phyloP scores from a whole-genome alignment of 2,329 filamentous ascomycete genomes.

The Pseudonectria buxi region DNA sequence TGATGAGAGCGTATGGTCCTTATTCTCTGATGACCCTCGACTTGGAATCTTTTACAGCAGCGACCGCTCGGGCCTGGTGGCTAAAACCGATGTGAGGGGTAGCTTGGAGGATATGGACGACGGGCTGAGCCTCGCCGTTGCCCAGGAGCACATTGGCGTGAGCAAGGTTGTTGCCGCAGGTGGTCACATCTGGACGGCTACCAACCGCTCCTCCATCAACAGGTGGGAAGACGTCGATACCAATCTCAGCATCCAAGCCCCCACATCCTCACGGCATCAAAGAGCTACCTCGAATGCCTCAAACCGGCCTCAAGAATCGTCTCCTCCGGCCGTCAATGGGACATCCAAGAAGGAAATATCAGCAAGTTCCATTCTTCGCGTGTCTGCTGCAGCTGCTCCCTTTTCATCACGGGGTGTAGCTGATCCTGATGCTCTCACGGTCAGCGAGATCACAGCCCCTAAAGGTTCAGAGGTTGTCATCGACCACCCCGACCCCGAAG shows the following conservation, averaged over 20 bases:
- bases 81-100: constrained; percentile 84
- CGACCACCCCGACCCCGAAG: constrained; percentile 24
- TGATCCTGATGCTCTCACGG: constrained; percentile 49
- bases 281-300: constrained; percentile 40
- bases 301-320: constrained; percentile 27
- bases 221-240: constrained; percentile 85
- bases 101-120: constrained; percentile 67
- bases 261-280: constrained; percentile 45
- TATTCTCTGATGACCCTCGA: constrained; percentile 81
- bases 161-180: constrained; percentile 61
- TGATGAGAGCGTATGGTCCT: constrained; percentile 94
- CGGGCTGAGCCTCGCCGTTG: constrained; percentile 81
- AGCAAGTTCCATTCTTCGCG: constrained; percentile 66
- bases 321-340: constrained; percentile 27
- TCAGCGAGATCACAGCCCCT: constrained; percentile 38
- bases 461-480: constrained; percentile 25
- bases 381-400: constrained; percentile 78
- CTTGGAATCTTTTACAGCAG: constrained; percentile 90
- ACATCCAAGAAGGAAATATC: constrained; percentile 60
- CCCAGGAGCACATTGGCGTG: constrained; percentile 83
- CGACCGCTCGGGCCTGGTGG: constrained; percentile 87
- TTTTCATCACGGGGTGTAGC: constrained; percentile 56
- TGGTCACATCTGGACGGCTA: constrained; percentile 84
- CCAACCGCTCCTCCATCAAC: constrained; percentile 85
- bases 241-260: constrained; percentile 60